Evolutionary conservation across 2,329 filamentous ascomycete genomes (phyloP).

Genomic region (Sclerotiophoma versabilis): DNA sequence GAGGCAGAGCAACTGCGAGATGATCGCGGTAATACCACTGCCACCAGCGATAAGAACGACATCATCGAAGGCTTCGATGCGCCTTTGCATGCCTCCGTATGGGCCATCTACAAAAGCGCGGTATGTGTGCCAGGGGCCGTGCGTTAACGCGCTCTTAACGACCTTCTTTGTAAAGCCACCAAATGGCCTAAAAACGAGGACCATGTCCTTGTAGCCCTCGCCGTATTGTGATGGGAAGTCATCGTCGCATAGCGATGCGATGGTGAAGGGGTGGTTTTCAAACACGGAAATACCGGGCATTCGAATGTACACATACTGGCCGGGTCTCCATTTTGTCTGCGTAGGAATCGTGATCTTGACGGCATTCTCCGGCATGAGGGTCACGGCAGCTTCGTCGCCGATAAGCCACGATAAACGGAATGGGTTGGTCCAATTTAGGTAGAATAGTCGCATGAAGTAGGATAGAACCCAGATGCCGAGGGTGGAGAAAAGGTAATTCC

Average conservation of each 20-base stretch:
- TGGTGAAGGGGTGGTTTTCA: constrained; percentile 95
- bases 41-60: constrained; percentile 93
- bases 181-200: constrained; percentile 90
- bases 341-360: constrained; percentile 95
- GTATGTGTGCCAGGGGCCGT: constrained; percentile 90
- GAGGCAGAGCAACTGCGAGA: constrained; percentile 89
- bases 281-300: constrained; percentile 92
- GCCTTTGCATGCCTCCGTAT: constrained; percentile 91
- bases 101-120: constrained; percentile 92
- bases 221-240: constrained; percentile 94
- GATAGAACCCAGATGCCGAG: constrained; percentile 79
- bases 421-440: constrained; percentile 88
- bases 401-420: constrained; percentile 82
- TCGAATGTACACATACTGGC: constrained; percentile 92
- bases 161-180: constrained; percentile 88
- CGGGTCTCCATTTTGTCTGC: constrained; percentile 89
- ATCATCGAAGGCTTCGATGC: constrained; percentile 90
- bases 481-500: constrained; percentile 86
- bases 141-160: constrained; percentile 80
- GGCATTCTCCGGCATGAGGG: constrained; percentile 89
- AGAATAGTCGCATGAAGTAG: constrained; percentile 77
- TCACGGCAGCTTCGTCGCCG: constrained; percentile 89
- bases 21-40: constrained; percentile 90
- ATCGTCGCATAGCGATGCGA: constrained; percentile 88
- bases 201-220: constrained; percentile 85